These are phyloP conservation scores for Leccinum variicolor DNA, from an alignment of 768 basidiomycete species.

Conservation along the genomic window DNA sequence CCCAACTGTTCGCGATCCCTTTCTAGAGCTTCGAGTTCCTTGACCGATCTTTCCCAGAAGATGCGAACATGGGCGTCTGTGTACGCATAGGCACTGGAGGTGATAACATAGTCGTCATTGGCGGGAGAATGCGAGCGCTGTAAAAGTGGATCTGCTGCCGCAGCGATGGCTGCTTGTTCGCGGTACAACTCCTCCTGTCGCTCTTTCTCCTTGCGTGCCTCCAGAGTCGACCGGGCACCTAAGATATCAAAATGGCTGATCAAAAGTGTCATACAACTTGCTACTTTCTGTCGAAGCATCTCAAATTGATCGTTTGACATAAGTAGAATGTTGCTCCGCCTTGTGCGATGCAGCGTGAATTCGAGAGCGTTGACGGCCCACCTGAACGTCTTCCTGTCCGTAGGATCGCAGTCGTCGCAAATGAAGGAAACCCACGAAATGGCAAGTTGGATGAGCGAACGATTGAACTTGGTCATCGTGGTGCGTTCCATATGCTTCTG, in stretches of 20 bases:
- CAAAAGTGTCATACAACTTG: constrained; percentile 93
- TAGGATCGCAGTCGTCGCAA: constrained; percentile 95
- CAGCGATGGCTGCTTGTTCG: constrained; percentile 50
- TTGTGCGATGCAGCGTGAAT: constrained; percentile 84
- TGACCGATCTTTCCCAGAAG: constrained; percentile 71
- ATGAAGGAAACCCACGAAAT: constrained; percentile 99
- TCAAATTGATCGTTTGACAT: constrained; percentile 88
- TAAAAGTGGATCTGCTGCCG: constrained; percentile 47
- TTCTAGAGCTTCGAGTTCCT: constrained; percentile 64
- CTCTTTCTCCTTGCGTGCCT: constrained; percentile 90
- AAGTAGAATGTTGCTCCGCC: constrained; percentile 84
- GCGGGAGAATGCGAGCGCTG: constrained; percentile 38
- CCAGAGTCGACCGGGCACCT: constrained; percentile 84
- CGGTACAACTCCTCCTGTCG: constrained; percentile 60
- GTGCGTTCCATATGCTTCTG: constrained; percentile 83
- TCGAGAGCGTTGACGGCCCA: constrained; percentile 98
- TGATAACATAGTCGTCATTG: constrained; percentile 31
- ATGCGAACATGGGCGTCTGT: constrained; percentile 63
- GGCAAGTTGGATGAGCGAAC: constrained; percentile 81
- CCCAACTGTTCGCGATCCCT: constrained; percentile 55
- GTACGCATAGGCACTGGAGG: constrained; percentile 38
- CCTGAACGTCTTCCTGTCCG: constrained; percentile 92
- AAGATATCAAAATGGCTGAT: constrained; percentile 98
- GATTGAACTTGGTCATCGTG: constrained; percentile 71
- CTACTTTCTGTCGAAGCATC: constrained; percentile 86